Percentiles rank a stretch among this genome's conserved stretches.
Evolutionary conservation across 2,329 filamentous ascomycete species (phyloP).

Genomic region (Pestalotiopsis sp.): DNA sequence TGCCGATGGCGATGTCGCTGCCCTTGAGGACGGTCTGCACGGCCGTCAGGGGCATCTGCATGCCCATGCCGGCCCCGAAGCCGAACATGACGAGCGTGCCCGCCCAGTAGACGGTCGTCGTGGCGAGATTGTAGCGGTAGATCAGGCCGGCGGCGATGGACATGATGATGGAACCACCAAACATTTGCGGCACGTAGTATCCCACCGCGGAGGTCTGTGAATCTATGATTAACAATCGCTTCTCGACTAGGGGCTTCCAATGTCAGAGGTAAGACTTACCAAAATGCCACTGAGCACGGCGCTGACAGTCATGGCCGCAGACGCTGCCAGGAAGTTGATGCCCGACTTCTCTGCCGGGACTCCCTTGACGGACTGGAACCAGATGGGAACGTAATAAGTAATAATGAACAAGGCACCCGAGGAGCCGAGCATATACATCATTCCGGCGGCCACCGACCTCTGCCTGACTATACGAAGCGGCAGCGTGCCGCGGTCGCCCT

Average conservation of each 20-base stretch:
- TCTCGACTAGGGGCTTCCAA: neutral
- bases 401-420: conserved; percentile 14
- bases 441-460: conserved; percentile 27
- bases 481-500: conserved; percentile 41
- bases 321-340: conserved; percentile 23
- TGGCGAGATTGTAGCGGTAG: conserved; percentile 22
- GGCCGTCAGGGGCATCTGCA: conserved; percentile 30
- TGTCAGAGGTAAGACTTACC: conserved; percentile 7
- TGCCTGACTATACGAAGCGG: conserved; percentile 27
- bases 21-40: conserved; percentile 29
- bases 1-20: conserved; percentile 30
- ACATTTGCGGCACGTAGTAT: conserved; percentile 32
- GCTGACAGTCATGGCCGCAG: conserved; percentile 14
- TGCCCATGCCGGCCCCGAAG: conserved; percentile 29
- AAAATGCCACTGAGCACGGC: conserved; percentile 18
- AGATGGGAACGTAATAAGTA: conserved; percentile 27
- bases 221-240: neutral
- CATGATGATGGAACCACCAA: conserved; percentile 20
- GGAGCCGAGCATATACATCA: conserved; percentile 19
- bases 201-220: conserved; percentile 25
- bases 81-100: conserved; percentile 30
- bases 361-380: conserved; percentile 31
- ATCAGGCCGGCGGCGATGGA: conserved; percentile 27
- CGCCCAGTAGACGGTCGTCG: conserved; percentile 23
- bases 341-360: conserved; percentile 30